These are phyloP conservation scores for Verticillium longisporum DNA, from an alignment of 2,329 filamentous ascomycete species.

Conservation along the genomic window DNA sequence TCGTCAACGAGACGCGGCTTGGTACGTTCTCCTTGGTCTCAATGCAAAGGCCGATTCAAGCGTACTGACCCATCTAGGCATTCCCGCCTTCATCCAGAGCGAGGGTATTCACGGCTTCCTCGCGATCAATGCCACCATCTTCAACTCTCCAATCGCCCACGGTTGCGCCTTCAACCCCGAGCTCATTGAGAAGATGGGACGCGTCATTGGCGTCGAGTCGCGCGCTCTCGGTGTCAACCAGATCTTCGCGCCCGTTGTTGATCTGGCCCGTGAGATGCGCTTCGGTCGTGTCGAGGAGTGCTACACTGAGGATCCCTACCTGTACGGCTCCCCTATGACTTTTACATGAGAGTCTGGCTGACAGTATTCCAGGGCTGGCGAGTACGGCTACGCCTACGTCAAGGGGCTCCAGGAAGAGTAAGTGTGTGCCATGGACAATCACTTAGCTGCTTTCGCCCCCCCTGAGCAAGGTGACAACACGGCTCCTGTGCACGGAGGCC, in stretches of 20 bases:
- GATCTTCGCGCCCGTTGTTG: conserved; percentile 63
- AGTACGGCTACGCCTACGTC: conserved; percentile 54
- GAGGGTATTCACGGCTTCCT: conserved; percentile 71
- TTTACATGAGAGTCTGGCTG: conserved; percentile 11
- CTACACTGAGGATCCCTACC: conserved; percentile 61
- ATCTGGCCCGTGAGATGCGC: conserved; percentile 64
- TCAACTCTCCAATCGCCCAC: conserved; percentile 69
- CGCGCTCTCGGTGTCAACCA: conserved; percentile 65
- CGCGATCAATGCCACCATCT: conserved; percentile 67
- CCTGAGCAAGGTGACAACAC: conserved; percentile 70
- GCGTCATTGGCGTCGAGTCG: conserved; percentile 58
- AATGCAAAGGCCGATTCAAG: neutral
- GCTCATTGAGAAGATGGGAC: conserved; percentile 60
- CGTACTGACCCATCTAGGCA: conserved; percentile 48
- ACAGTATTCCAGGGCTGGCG: conserved; percentile 39
- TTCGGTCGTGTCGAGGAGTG: conserved; percentile 71
- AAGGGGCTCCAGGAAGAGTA: conserved; percentile 56
- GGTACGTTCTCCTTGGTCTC: conserved; percentile 12
- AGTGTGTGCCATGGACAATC: conserved; percentile 68
- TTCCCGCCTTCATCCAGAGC: conserved; percentile 66
- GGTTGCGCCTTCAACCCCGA: conserved; percentile 64
- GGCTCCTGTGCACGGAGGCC: conserved; percentile 47
- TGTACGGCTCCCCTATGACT: conserved; percentile 27
- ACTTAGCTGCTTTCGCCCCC: conserved; percentile 62
- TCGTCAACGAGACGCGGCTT: conserved; percentile 39